Evolutionary conservation across 2,329 filamentous ascomycete genomes (phyloP), one percentile per base, ranked within the genome.

Genomic region (Teratosphaeria epicoccoides): DNA sequence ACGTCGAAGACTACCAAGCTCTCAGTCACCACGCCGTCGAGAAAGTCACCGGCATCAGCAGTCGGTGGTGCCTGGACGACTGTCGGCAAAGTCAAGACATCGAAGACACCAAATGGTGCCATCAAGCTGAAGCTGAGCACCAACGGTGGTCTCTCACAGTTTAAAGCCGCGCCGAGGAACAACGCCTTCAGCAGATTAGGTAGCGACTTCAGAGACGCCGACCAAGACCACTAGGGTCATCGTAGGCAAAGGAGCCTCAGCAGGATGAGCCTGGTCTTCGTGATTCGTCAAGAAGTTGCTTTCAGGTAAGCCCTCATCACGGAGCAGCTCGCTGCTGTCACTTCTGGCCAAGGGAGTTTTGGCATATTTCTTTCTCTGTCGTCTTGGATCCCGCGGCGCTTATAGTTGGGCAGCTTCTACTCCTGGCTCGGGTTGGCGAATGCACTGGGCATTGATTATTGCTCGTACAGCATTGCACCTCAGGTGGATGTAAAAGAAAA

Each of bases 81-180:
- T n/a, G 46, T 54, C 10, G 52, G 52, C 40, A 53, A 50, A 48
- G 37, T 25, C 12, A 40, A 49, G 47, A 37, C 28, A 29, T 6
- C 26, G 3, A 37, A 22, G 40, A 53, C 43, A 12, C 46, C 46
- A 17, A 10, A 12, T 11, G 25, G 25, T 12, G 43, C 29, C 22
- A 14, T 54, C 28, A 51, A 52, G 49, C 20, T 54, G n/a, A 40
- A 40, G 33, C 33, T 40, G 14, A 40, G 49, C 4, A 40, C 33
- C n/a, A 54, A 54, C 20, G 49, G 49, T 10, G 52, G 52, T 20
- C 52, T 51, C n/a, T 44, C 43, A n/a, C 48, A 54, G 46, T 33
- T 54, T 29, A n/a, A 40, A 7, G 33, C 33, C 17, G n/a, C 33
- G n/a, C 33, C 33, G 14, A 40, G 20, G 14, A 40, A 20, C 2